Conservation (phyloP, 345 rosid genomes). For the Hibiscus tridactylites region DNA sequence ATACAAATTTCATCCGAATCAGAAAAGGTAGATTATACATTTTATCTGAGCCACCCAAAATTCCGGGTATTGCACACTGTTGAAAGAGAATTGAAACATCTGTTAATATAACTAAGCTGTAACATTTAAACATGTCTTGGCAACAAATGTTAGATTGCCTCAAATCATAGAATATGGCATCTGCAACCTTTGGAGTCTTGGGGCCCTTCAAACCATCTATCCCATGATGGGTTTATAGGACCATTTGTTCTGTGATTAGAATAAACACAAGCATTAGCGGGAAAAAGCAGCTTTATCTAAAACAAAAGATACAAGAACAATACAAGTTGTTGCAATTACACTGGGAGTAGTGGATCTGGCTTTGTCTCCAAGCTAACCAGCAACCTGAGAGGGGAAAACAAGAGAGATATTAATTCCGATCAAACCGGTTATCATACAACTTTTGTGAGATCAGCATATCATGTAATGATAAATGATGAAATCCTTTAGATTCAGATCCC, state of each 20-base stretch:
- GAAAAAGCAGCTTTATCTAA: background rate
- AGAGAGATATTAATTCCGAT: slow-evolving; percentile 5
- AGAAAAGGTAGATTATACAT: slow-evolving; percentile 1
- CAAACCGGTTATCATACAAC: background rate
- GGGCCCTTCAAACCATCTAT: slow-evolving; percentile 72
- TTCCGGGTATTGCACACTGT: slow-evolving; percentile 8
- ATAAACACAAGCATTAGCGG: slow-evolving; percentile 4
- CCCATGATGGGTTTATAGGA: slow-evolving; percentile 51
- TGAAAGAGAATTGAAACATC: slow-evolving; percentile 4
- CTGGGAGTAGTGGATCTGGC: slow-evolving; percentile 58
- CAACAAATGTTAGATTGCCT: slow-evolving; percentile 17
- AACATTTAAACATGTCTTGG: slow-evolving; percentile 5
- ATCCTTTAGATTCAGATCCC: background rate
- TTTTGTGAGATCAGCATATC: background rate
- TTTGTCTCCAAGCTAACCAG: slow-evolving; percentile 23
- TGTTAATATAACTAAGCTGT: slow-evolving; percentile 12
- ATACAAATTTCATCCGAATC: slow-evolving; percentile 15
- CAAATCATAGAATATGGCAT: slow-evolving; percentile 52
- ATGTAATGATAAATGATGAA: background rate
- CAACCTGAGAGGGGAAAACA: slow-evolving; percentile 29
- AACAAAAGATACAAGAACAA: background rate
- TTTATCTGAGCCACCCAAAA: slow-evolving; percentile 7
- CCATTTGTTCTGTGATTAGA: slow-evolving; percentile 53
- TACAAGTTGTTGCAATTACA: slow-evolving; percentile 28
- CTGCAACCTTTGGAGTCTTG: slow-evolving; percentile 53